Percentiles rank a stretch among this genome's conserved stretches.
phyloP scores from a whole-genome alignment of 495 filamentous ascomycete species.

The Parmelia sp. region DNA sequence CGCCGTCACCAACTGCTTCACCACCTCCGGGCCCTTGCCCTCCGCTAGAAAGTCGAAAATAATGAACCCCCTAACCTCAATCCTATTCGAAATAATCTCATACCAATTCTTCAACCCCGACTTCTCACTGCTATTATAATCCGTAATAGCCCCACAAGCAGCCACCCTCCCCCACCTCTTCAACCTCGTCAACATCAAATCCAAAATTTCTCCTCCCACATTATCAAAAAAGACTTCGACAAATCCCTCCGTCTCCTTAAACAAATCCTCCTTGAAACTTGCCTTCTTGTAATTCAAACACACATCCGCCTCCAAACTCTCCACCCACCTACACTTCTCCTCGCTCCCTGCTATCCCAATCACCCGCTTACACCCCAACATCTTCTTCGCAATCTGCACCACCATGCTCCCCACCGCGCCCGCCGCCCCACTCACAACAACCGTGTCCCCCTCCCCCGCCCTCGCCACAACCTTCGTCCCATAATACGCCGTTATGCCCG shows the following conservation, averaged over 20 bases:
- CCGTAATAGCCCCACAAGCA: conserved; percentile 51
- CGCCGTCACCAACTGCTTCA: conserved; percentile 37
- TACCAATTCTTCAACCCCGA: conserved; percentile 44
- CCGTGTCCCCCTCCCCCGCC: conserved; percentile 33
- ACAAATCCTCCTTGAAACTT: conserved; percentile 51
- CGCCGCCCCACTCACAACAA: conserved; percentile 47
- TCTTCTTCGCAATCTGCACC: conserved; percentile 49
- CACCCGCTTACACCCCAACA: conserved; percentile 48
- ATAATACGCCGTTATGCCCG: conserved; percentile 48
- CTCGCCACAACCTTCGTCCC: conserved; percentile 40
- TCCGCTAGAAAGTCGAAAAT: conserved; percentile 44
- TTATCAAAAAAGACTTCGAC: conserved; percentile 69
- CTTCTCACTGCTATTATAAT: conserved; percentile 41
- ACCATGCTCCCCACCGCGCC: conserved; percentile 43
- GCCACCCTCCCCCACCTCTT: conserved; percentile 52
- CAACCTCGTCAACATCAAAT: conserved; percentile 51
- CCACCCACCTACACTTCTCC: conserved; percentile 58
- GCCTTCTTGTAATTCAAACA: conserved; percentile 62
- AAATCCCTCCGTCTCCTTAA: conserved; percentile 52
- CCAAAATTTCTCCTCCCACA: conserved; percentile 62
- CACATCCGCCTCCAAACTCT: conserved; percentile 57
- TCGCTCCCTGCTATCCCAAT: conserved; percentile 53
- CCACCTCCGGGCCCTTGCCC: conserved; percentile 19
- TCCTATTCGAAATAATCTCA: conserved; percentile 44
- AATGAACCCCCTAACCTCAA: conserved; percentile 60